Percentiles rank a stretch among this genome's conserved stretches.
These are phyloP conservation scores for Sporobolomyces pararoseus DNA, from an alignment of 768 basidiomycete species.

Conservation along the genomic window DNA sequence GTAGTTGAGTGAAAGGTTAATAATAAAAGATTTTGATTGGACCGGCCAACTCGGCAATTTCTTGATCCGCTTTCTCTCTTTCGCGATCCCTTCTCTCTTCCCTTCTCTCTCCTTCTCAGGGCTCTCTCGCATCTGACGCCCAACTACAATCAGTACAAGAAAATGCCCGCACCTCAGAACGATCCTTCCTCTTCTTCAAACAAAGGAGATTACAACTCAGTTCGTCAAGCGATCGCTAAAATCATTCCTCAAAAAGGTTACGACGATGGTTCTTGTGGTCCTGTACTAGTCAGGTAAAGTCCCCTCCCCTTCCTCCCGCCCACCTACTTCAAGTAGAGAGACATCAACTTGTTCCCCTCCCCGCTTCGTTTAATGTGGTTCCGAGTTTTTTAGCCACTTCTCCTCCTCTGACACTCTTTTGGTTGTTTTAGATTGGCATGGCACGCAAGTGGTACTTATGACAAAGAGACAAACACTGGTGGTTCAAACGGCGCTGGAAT, in stretches of 20 bases:
- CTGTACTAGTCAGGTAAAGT: slow-evolving; percentile 41
- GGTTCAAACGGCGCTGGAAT: slow-evolving; percentile 89
- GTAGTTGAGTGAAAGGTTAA: too few species aligned
- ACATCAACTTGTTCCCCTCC: background rate
- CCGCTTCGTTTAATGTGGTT: background rate
- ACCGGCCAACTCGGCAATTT: too few species aligned
- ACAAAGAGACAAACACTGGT: slow-evolving; percentile 54
- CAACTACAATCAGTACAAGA: background rate
- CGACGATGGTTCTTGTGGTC: slow-evolving; percentile 79
- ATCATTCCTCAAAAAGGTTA: slow-evolving; percentile 57
- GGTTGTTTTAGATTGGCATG: slow-evolving; percentile 45
- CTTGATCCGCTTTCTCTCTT: too few species aligned
- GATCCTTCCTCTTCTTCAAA: slow-evolving; percentile 1
- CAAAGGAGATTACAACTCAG: slow-evolving; percentile 27
- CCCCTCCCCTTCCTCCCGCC: background rate
- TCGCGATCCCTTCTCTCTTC: too few species aligned
- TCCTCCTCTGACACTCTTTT: too few species aligned
- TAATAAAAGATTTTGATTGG: too few species aligned
- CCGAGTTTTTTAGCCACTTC: too few species aligned
- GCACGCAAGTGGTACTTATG: slow-evolving; percentile 39
- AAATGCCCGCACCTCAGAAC: background rate
- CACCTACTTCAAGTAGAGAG: too few species aligned
- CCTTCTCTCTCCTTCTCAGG: too few species aligned
- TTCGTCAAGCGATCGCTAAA: slow-evolving; percentile 14
- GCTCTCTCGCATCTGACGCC: too few species aligned